These are phyloP conservation scores for Clarireedia monteithiana DNA, from an alignment of 2,329 filamentous ascomycete genomes.

Conservation along the genomic window DNA sequence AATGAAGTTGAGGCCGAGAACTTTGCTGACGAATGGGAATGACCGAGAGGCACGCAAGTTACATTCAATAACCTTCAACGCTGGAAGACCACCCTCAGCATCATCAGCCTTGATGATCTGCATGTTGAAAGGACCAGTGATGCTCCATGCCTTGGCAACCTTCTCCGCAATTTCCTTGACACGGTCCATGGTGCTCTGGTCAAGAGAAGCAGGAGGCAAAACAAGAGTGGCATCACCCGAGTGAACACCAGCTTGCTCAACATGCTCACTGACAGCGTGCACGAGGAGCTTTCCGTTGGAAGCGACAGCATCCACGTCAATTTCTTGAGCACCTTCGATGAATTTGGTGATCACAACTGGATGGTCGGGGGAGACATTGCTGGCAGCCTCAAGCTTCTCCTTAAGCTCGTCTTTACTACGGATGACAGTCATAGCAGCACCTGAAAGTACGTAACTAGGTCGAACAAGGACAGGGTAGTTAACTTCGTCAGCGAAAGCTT, in stretches of 20 bases:
- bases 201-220: conserved; percentile 75
- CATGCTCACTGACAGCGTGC: conserved; percentile 90
- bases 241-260: conserved; percentile 96
- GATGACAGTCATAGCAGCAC: conserved; percentile 98
- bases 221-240: conserved; percentile 95
- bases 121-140: conserved; percentile 99
- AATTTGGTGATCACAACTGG: conserved; percentile 98
- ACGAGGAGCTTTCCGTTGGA: conserved; percentile 78
- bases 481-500: conserved; percentile 75
- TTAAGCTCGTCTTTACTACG: conserved; percentile 80
- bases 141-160: conserved; percentile 93
- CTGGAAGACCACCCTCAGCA: conserved; percentile 64
- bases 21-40: conserved; percentile 97
- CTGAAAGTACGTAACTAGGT: conserved; percentile 91
- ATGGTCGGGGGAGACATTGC: conserved; percentile 88
- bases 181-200: conserved; percentile 69
- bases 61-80: conserved; percentile 95
- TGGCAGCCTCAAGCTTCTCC: conserved; percentile 87
- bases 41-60: conserved; percentile 95
- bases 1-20: conserved; percentile 93
- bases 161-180: conserved; percentile 94
- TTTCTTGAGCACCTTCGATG: conserved; percentile 93
- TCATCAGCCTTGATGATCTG: conserved; percentile 93
- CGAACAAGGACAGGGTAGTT: conserved; percentile 93
- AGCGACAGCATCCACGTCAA: conserved; percentile 91